phyloP scores from a whole-genome alignment of 306 rosid genomes.

The Alnus rubra region DNA sequence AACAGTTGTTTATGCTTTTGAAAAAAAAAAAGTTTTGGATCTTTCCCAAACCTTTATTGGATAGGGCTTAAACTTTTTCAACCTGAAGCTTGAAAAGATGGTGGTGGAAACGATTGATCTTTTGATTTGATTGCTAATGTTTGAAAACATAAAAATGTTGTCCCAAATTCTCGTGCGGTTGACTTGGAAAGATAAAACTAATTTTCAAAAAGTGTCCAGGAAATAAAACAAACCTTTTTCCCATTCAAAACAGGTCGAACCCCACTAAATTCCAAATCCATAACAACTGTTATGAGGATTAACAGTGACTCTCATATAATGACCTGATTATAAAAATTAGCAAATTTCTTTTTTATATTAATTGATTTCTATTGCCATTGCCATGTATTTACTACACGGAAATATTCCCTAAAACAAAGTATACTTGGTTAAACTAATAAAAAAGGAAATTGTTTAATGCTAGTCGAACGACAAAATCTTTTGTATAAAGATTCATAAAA shows the following conservation, averaged over 20 bases:
- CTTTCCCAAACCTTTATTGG: constrained; percentile 28
- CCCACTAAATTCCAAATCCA: too few species aligned
- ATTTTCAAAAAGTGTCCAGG: constrained; percentile 17
- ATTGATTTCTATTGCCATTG: too few species aligned
- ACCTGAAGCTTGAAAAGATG: constrained; percentile 42
- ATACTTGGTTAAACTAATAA: background rate
- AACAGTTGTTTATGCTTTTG: constrained; percentile 19
- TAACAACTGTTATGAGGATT: too few species aligned
- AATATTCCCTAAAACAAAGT: too few species aligned
- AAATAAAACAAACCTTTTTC: constrained; percentile 9
- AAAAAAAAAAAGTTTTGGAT: constrained; percentile 26
- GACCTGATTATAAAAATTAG: too few species aligned
- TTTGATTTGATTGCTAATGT: constrained; percentile 30
- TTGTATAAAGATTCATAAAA: background rate
- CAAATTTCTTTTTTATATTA: too few species aligned
- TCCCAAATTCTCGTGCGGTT: constrained; percentile 30
- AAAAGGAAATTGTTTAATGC: background rate
- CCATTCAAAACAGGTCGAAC: too few species aligned
- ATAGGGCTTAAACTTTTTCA: constrained; percentile 29
- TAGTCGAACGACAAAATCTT: constrained; percentile 18
- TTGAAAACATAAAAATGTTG: constrained; percentile 47
- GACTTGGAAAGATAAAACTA: constrained; percentile 23
- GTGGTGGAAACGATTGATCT: constrained; percentile 26
- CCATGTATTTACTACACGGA: too few species aligned
- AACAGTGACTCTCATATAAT: too few species aligned